Evolutionary conservation across 1,284 basidiomycete genomes (phyloP).

Genomic region (Sporisorium iseilematis-ciliati): DNA sequence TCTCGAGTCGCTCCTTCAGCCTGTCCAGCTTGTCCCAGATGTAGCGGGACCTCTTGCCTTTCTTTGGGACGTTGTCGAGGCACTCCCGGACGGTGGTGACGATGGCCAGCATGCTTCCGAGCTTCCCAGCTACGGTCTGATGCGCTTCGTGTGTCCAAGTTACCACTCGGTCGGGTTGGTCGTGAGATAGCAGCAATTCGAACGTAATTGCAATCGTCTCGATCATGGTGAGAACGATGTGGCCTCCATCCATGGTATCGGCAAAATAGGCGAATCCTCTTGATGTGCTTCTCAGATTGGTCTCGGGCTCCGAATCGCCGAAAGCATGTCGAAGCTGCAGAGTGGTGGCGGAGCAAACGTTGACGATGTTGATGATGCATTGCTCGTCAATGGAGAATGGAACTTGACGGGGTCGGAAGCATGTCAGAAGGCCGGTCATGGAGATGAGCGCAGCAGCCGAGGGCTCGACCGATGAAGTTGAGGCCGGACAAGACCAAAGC

Average conservation of each 20-base stretch:
- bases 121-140: slow-evolving; percentile 5
- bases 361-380: slow-evolving; percentile 12
- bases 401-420: slow-evolving; percentile 1
- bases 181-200: not conserved
- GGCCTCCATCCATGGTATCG: not conserved
- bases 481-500: not conserved
- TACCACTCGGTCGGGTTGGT: not conserved
- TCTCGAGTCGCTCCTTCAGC: slow-evolving; percentile 7
- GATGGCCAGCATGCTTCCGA: slow-evolving; percentile 23
- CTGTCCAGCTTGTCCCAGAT: not conserved
- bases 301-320: not conserved
- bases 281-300: not conserved
- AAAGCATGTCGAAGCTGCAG: slow-evolving; percentile 24
- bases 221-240: slow-evolving; percentile 18
- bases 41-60: slow-evolving; percentile 1
- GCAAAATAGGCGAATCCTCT: not conserved
- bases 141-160: slow-evolving; percentile 1
- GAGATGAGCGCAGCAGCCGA: slow-evolving; percentile 12
- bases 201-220: slow-evolving; percentile 17
- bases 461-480: not conserved
- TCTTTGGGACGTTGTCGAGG: slow-evolving; percentile 20
- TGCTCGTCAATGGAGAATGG: not conserved
- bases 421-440: slow-evolving; percentile 15
- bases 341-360: slow-evolving; percentile 14
- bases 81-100: slow-evolving; percentile 18